Evolutionary conservation across 2,329 filamentous ascomycete species (phyloP).

Genomic region (Monilinia vaccinii-corymbosi): DNA sequence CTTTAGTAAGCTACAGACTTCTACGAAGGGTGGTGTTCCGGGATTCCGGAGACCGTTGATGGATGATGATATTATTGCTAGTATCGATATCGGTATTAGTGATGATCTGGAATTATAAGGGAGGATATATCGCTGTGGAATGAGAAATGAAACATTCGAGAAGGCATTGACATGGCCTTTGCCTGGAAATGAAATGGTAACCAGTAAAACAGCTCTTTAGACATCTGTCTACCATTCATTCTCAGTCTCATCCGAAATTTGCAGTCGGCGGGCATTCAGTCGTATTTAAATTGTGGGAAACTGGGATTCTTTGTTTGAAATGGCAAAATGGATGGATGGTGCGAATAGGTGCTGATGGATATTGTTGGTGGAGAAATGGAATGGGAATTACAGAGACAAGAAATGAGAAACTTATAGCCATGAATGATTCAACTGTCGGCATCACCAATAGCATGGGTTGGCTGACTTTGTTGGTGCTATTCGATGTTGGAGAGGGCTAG

Average conservation of each 20-base stretch:
- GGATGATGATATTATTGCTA: constrained; percentile 88
- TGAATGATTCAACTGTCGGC: not conserved
- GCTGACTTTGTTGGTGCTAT: not conserved
- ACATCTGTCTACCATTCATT: not conserved
- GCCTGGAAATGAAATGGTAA: not conserved
- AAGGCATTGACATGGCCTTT: not conserved
- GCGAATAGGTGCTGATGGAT: not conserved
- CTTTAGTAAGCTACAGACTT: constrained; percentile 33
- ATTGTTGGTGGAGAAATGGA: not conserved
- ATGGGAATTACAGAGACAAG: not conserved
- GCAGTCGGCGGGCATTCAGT: not conserved
- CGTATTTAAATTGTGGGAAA: not conserved
- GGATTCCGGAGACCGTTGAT: constrained; percentile 71
- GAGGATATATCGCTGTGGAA: not conserved
- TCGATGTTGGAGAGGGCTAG: not conserved
- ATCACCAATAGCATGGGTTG: not conserved
- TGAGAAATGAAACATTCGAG: not conserved
- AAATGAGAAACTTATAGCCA: not conserved
- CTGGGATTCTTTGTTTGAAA: not conserved
- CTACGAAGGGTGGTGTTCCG: constrained; percentile 44
- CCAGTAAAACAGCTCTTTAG: not conserved
- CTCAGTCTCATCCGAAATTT: not conserved
- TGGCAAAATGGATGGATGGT: not conserved
- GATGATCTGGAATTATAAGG: constrained; percentile 47
- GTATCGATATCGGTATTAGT: constrained; percentile 84